A percentile compares a stretch with the other conserved stretches of the same genome.
These are phyloP conservation scores for Lodderomyces theae DNA, from an alignment of 1,139 yeast species.

Conservation along the genomic window DNA sequence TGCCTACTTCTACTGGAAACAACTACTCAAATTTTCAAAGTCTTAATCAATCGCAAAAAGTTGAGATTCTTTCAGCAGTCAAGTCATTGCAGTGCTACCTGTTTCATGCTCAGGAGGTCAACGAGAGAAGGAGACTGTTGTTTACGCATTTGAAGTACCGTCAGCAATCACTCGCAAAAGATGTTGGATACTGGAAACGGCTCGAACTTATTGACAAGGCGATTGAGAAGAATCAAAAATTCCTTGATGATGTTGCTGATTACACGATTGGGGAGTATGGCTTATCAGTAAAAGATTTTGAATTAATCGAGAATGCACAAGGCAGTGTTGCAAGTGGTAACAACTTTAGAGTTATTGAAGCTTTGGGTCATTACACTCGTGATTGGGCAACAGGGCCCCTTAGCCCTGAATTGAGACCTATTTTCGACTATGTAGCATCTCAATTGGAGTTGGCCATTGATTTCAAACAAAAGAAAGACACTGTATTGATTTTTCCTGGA, in stretches of 20 bases:
- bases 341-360: slow-evolving; percentile 62
- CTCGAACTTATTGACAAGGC: slow-evolving; percentile 44
- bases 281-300: slow-evolving; percentile 37
- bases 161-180: slow-evolving; percentile 53
- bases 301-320: slow-evolving; percentile 23
- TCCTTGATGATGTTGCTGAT: slow-evolving; percentile 45
- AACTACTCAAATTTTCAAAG: slow-evolving; percentile 16
- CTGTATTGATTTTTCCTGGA: slow-evolving; percentile 69
- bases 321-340: slow-evolving; percentile 23
- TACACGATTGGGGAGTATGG: slow-evolving; percentile 39
- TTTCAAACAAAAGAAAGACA: slow-evolving; percentile 23
- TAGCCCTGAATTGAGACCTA: slow-evolving; percentile 46
- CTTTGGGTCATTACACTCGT: slow-evolving; percentile 68
- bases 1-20: slow-evolving; percentile 9
- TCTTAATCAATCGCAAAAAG: slow-evolving; percentile 19
- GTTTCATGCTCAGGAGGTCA: slow-evolving; percentile 36
- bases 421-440: slow-evolving; percentile 46
- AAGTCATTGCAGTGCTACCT: slow-evolving; percentile 49
- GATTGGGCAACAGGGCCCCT: slow-evolving; percentile 59
- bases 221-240: slow-evolving; percentile 42
- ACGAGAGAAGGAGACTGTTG: slow-evolving; percentile 44
- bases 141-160: slow-evolving; percentile 52
- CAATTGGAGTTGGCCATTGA: slow-evolving; percentile 31
- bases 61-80: slow-evolving; percentile 49
- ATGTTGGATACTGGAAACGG: slow-evolving; percentile 56